Conservation (phyloP, 345 rosid genomes). For the Lagerstroemia speciosa region DNA sequence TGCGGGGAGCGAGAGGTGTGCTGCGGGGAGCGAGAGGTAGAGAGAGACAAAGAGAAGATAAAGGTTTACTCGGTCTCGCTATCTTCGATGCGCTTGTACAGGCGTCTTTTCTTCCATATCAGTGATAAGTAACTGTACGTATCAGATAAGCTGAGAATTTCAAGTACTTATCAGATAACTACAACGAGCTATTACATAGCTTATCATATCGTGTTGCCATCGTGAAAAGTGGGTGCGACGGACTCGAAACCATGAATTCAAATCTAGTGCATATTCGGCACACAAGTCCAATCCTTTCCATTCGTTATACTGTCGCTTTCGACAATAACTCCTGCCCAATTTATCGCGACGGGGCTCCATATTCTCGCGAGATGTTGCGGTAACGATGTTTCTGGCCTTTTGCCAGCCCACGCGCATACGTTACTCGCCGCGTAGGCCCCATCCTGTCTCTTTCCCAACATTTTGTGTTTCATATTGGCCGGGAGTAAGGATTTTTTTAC, state of each 20-base stretch:
- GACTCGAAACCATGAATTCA: slow-evolving; percentile 58
- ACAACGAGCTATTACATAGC: too few species aligned
- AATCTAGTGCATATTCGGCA: slow-evolving; percentile 55
- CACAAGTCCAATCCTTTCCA: slow-evolving; percentile 48
- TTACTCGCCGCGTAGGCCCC: background rate
- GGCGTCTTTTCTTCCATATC: slow-evolving; percentile 35
- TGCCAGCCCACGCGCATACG: slow-evolving; percentile 4
- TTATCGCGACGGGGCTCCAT: too few species aligned
- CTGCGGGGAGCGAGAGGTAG: slow-evolving; percentile 17
- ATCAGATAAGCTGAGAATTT: accelerated
- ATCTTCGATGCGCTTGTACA: slow-evolving; percentile 80
- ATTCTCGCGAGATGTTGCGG: background rate
- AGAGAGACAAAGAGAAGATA: slow-evolving; percentile 25
- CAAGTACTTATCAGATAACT: too few species aligned
- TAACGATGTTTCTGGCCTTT: background rate
- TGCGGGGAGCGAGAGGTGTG: slow-evolving; percentile 32
- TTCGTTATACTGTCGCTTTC: slow-evolving; percentile 29
- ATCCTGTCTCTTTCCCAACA: too few species aligned
- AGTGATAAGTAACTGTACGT: background rate
- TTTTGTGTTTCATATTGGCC: too few species aligned
- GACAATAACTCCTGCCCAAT: background rate
- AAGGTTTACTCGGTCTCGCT: slow-evolving; percentile 59
- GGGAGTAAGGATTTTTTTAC: too few species aligned
- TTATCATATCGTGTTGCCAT: background rate
- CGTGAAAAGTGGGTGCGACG: slow-evolving; percentile 18